Evolutionary conservation across 2,329 filamentous ascomycete genomes (phyloP), one percentile per base, ranked within the genome.

Genomic region (Nigrospora osmanthi): DNA sequence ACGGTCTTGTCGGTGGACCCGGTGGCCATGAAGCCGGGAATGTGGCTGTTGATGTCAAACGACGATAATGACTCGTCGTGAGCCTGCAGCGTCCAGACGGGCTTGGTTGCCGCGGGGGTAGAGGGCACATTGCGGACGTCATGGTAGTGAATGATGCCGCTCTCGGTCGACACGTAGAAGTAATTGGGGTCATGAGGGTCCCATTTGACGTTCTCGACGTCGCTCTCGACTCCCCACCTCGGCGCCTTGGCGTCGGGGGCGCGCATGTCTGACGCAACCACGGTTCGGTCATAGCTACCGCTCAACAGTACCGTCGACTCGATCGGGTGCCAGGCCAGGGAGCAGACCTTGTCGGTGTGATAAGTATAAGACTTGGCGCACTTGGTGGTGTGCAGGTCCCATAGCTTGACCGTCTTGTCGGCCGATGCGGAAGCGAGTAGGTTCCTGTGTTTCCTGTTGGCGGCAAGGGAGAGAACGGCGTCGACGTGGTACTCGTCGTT

Each of bases 331-430:
- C 94, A 98, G 53, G 91, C 86, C 46, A 98, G 71, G 17, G 91
- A 89, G 76, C 90, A 98, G 53, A 97, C 90, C 71, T 98, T 98
- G 75, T 96, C 93, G 33, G 88, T 95, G 70, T 98, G 93, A 68
- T 95, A 88, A 14, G 80, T 77, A 74, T 98, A 98, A 38, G 90
- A 96, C 70, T 96, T 93, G 57, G 93, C 93, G 66, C 89, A 95
- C 65, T 84, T 89, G 49, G 87, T 79, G 3, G 89, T 96, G 70
- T 89, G 87, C 50, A 98, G 73, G 63, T 98, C 93, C 93, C 93
- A 98, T 16, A 98, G 78, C 73, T 98, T 98, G 59, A 97, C 83
- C 3, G 93, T 98, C 70, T 90, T 89, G 71, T 98, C 93, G 16
- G 93, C 93, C 1, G 93, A 98, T 2, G 87, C 89, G 1, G 91